These are phyloP conservation scores for Stylonectria norvegica DNA, from an alignment of 2,329 filamentous ascomycete species.

Conservation along the genomic window DNA sequence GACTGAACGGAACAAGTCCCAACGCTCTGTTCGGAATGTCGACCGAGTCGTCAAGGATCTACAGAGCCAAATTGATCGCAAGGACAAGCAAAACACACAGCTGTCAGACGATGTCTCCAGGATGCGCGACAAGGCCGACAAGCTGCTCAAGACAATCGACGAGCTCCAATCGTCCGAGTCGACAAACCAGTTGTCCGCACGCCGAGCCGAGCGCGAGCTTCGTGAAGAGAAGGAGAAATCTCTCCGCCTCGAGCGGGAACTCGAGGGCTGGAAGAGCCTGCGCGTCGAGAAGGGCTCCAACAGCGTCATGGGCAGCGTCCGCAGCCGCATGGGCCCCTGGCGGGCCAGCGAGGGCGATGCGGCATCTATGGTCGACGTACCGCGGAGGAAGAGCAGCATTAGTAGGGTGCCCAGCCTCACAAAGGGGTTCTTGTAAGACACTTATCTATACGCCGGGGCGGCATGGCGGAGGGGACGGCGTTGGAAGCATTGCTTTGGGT, in stretches of 20 bases:
- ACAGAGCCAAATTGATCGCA: constrained; percentile 85
- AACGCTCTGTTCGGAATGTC: constrained; percentile 84
- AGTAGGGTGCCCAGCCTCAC: constrained; percentile 64
- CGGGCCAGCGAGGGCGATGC: constrained; percentile 40
- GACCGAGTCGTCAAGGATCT: constrained; percentile 93
- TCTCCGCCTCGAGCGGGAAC: constrained; percentile 78
- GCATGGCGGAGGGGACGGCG: background rate
- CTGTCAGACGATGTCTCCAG: constrained; percentile 80
- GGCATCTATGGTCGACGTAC: constrained; percentile 47
- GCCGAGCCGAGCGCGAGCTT: constrained; percentile 84
- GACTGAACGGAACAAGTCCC: constrained; percentile 71
- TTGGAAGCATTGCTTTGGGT: background rate
- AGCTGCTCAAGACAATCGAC: constrained; percentile 85
- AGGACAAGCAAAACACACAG: constrained; percentile 80
- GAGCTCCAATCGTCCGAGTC: constrained; percentile 89
- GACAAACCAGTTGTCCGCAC: constrained; percentile 72
- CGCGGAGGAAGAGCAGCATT: constrained; percentile 64
- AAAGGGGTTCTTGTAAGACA: constrained; percentile 67
- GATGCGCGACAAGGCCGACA: constrained; percentile 85
- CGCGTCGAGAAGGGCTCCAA: constrained; percentile 57
- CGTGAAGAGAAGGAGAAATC: constrained; percentile 83
- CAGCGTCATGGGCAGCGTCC: constrained; percentile 46
- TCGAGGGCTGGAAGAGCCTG: constrained; percentile 79
- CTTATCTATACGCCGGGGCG: background rate
- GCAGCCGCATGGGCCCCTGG: constrained; percentile 34